phyloP scores from a whole-genome alignment of 371 early-diverging fungal genomes.

The Apophysomyces elegans region DNA sequence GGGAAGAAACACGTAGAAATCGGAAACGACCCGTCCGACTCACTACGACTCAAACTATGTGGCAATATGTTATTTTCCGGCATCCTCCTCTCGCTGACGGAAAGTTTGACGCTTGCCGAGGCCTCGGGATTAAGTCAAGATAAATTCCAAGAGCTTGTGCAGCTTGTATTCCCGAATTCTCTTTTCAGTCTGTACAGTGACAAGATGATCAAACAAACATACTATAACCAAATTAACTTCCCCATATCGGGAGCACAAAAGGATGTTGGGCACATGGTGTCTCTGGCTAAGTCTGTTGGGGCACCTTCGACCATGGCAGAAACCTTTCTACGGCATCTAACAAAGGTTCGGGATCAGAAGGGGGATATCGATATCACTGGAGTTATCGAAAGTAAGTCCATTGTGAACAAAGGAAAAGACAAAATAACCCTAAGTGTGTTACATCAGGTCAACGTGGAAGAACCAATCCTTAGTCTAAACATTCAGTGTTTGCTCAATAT shows the following conservation, averaged over 20 bases:
- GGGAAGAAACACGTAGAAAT: conserved; percentile 48
- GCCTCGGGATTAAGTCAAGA: conserved; percentile 58
- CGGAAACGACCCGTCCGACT: conserved; percentile 48
- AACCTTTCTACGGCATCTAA: conserved; percentile 31
- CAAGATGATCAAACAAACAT: conserved; percentile 43
- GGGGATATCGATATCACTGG: conserved; percentile 46
- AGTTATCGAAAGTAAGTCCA: conserved; percentile 37
- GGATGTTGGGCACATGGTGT: conserved; percentile 42
- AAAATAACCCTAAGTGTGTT: neutral
- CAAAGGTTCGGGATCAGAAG: conserved; percentile 21
- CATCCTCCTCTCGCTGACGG: conserved; percentile 64
- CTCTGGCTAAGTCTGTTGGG: conserved; percentile 32
- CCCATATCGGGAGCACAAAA: conserved; percentile 37
- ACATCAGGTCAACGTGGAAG: neutral
- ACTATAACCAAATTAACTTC: conserved; percentile 34
- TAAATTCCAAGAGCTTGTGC: conserved; percentile 60
- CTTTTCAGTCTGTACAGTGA: conserved; percentile 34
- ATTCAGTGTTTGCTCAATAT: too few species aligned
- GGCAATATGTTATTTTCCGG: conserved; percentile 71
- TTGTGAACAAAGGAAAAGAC: neutral
- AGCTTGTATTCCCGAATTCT: conserved; percentile 54
- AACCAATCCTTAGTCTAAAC: too few species aligned
- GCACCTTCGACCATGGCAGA: conserved; percentile 33
- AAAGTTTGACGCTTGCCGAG: conserved; percentile 73
- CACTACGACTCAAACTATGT: conserved; percentile 61